phyloP scores from a whole-genome alignment of 73 alveolate species.

The Paramecium primaurelia region DNA sequence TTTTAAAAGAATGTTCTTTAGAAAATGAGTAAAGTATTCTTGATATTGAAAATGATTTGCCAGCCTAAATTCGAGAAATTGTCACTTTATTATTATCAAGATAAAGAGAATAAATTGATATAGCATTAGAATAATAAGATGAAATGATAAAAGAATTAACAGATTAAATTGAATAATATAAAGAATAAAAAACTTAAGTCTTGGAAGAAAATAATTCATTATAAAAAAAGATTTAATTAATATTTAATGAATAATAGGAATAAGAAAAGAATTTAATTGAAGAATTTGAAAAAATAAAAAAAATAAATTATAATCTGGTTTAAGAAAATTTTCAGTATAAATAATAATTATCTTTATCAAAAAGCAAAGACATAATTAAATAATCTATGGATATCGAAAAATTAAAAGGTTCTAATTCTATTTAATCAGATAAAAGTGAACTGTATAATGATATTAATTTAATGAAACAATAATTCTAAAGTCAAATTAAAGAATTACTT shows the following conservation, averaged over 20 bases:
- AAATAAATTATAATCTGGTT: not conserved
- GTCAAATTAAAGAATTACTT: not conserved
- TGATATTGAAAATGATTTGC: not conserved
- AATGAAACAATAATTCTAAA: not conserved
- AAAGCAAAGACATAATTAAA: not conserved
- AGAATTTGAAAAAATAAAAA: not conserved
- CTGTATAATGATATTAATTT: not conserved
- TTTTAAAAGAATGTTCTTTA: not conserved
- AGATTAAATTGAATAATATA: not conserved
- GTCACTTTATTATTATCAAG: not conserved
- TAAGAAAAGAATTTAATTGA: not conserved
- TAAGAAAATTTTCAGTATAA: not conserved
- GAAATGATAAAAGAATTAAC: not conserved
- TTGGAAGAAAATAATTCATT: not conserved
- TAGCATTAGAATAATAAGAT: not conserved
- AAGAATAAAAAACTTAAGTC: not conserved
- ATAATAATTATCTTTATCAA: not conserved
- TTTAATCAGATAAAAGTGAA: not conserved
- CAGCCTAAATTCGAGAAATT: not conserved
- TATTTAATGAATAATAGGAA: not conserved
- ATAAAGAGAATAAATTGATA: not conserved
- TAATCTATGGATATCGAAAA: not conserved
- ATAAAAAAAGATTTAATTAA: not conserved
- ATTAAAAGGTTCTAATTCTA: not conserved
- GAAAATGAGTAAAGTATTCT: not conserved